These are phyloP conservation scores for Huntiella decipiens DNA, from an alignment of 2,329 filamentous ascomycete species.

Conservation along the genomic window DNA sequence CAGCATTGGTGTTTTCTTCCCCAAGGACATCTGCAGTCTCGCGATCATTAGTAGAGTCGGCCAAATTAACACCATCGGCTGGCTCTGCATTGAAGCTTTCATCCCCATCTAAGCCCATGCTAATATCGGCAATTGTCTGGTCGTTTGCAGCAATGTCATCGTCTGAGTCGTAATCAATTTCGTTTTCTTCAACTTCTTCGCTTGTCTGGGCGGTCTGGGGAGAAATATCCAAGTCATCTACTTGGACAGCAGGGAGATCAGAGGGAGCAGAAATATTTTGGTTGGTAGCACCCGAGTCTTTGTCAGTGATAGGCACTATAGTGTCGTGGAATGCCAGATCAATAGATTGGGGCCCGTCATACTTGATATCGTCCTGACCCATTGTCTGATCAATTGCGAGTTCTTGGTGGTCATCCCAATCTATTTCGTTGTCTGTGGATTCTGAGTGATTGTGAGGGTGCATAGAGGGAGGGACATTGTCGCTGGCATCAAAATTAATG, in stretches of 20 bases:
- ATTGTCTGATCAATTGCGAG: background rate
- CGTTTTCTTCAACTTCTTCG: slow-evolving; percentile 8
- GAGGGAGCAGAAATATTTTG: background rate
- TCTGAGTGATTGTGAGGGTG: background rate
- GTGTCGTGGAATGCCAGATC: background rate
- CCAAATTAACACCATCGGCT: slow-evolving; percentile 12
- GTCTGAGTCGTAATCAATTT: slow-evolving; percentile 11
- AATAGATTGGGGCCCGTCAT: background rate
- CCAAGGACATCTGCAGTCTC: slow-evolving; percentile 13
- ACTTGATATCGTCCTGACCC: background rate
- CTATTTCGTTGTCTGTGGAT: slow-evolving; percentile 8
- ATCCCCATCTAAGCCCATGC: slow-evolving; percentile 13
- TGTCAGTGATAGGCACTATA: background rate
- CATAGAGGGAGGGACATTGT: slow-evolving; percentile 2
- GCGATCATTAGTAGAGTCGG: slow-evolving; percentile 18
- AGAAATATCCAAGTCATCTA: too few relatives aligned
- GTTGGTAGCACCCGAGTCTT: background rate
- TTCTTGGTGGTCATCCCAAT: slow-evolving; percentile 10
- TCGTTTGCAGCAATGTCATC: background rate
- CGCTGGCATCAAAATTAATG: slow-evolving; percentile 21
- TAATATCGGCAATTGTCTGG: background rate
- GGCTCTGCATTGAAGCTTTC: slow-evolving; percentile 12
- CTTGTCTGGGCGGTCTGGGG: background rate
- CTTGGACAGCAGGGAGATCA: background rate
- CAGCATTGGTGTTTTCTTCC: slow-evolving; percentile 6